A percentile compares a stretch with the other conserved stretches of the same genome.
phyloP scores from a whole-genome alignment of 2,329 filamentous ascomycete species.

The Neoscytalidium dimidiatum region DNA sequence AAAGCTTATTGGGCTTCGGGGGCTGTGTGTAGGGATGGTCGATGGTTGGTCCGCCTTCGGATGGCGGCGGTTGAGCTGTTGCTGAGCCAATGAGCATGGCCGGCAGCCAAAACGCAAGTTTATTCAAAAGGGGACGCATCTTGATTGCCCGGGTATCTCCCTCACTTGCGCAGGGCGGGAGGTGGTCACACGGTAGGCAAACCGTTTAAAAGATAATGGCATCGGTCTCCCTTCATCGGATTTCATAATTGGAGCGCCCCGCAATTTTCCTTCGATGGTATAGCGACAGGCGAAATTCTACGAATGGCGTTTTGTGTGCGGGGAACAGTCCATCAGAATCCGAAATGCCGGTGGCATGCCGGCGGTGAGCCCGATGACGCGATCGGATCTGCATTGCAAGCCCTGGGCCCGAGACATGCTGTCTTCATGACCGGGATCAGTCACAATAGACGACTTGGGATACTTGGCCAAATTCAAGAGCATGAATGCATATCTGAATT shows the following conservation, averaged over 20 bases:
- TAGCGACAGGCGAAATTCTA: neutral
- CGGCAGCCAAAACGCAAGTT: neutral
- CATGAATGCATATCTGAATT: no score
- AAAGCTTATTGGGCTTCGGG: neutral
- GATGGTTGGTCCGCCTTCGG: neutral
- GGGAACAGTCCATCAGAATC: neutral
- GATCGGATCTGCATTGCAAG: neutral
- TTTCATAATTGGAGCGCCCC: neutral
- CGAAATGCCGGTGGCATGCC: neutral
- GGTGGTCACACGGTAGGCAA: neutral
- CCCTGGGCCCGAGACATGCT: no score
- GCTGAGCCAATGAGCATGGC: neutral
- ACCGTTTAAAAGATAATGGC: neutral
- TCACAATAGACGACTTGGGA: no score
- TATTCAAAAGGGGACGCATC: neutral
- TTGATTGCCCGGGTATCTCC: neutral
- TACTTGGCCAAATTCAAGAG: no score
- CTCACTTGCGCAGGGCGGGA: neutral
- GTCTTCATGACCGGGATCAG: no score
- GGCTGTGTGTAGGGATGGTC: constrained; percentile 4
- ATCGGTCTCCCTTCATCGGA: neutral
- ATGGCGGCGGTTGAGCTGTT: neutral
- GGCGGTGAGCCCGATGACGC: neutral
- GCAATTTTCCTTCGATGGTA: neutral
- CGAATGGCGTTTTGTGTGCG: neutral